Base-by-base conservation (phyloP, 352 stramenopile species). In the Salisapilia sapeloensis region DNA sequence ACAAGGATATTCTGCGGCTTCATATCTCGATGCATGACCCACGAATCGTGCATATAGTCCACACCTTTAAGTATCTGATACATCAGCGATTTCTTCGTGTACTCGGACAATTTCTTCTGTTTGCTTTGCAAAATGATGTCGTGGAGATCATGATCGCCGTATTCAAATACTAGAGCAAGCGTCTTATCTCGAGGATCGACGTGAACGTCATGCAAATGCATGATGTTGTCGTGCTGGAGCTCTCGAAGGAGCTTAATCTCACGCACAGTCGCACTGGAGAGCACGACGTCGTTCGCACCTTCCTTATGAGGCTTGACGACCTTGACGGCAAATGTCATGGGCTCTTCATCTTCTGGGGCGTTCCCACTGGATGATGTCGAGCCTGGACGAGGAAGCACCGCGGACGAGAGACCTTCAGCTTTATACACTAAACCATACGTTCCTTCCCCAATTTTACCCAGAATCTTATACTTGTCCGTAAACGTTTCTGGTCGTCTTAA, bases 1-100 rank as follows among this genome's bases (percentile, higher is more conserved):
- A 96, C 83, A 11, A 96, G 56, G 28, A 96, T 89, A 42, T 96
- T 96, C 31, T 92, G 79, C 27, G 87, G 75, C 53, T 96, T 96
- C 52, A 96, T 80, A 41, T 96, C 84, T 25, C 86, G 77, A 42
- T 96, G 86, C 56, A 95, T 90, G 40, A 95, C 78, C 77, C 83
- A 93, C 9, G 78, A 60, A 46, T 86, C 72, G 53, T 96, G 85
- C 58, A 96, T 93, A 50, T 95, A 94, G 44, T 91, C 67, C 36
- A 94, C 71, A 10, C 79, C 85, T 50, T 92, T 92, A 34, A 92
- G 55, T 29, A 94, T 89, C 49, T 92, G 80, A 53, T 83, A 90
- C 65, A 93, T 84, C 38, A 96, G 71, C 34, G 80, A 91, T 53
- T 93, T 93, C 39, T 86, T 82, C 23, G 91, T 89, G 47, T 90